These are phyloP conservation scores for Flaveria robusta DNA, from an alignment of 129 eudicot species.

Conservation along the genomic window DNA sequence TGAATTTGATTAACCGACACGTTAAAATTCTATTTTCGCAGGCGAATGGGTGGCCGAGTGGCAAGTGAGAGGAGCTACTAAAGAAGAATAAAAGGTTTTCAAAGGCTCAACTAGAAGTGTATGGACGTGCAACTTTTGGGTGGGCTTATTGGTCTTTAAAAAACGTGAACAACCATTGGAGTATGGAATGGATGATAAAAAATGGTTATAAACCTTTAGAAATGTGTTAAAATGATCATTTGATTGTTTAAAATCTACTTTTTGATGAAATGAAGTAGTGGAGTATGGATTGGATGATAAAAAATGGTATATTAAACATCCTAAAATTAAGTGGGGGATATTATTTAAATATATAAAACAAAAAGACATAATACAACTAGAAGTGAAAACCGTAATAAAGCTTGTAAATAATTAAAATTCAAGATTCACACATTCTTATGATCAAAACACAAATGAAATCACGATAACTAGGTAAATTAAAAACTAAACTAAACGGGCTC, in stretches of 20 bases:
- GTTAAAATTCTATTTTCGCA: constrained; percentile 23
- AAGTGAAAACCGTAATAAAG: too few species aligned
- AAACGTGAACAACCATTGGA: constrained; percentile 52
- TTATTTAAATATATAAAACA: too few species aligned
- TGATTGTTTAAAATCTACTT: not conserved
- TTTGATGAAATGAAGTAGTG: not conserved
- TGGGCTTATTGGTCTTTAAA: constrained; percentile 78
- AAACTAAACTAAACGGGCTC: too few species aligned
- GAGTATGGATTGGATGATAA: too few species aligned
- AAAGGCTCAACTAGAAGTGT: constrained; percentile 55
- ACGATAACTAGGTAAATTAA: too few species aligned
- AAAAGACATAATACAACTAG: too few species aligned
- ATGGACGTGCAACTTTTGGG: constrained; percentile 55
- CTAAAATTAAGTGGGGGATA: too few species aligned
- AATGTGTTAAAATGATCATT: not conserved
- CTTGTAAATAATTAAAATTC: too few species aligned
- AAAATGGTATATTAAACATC: too few species aligned
- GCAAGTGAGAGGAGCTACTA: constrained; percentile 39
- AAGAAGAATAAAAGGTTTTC: constrained; percentile 46
- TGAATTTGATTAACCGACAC: not conserved
- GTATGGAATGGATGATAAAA: constrained; percentile 64
- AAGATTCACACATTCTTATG: too few species aligned
- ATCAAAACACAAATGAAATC: too few species aligned
- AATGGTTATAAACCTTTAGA: constrained; percentile 48
- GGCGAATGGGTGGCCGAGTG: constrained; percentile 82